Percentiles rank a stretch among this genome's conserved stretches.
phyloP scores from a whole-genome alignment of 2,329 filamentous ascomycete genomes.

The Ascochyta rabiei region DNA sequence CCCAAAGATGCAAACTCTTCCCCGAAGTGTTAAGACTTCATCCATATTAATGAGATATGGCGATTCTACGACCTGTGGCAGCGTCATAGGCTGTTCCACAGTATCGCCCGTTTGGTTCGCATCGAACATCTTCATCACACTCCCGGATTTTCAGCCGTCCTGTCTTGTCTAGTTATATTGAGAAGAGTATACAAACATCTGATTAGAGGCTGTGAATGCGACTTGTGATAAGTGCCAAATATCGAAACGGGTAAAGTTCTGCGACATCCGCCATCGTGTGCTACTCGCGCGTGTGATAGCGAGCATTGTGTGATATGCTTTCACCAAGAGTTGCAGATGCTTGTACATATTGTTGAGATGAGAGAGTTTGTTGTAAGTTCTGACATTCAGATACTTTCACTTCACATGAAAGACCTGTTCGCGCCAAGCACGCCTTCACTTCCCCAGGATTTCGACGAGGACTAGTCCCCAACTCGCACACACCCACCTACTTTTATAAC shows the following conservation, averaged over 20 bases:
- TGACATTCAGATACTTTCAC: conserved; percentile 5
- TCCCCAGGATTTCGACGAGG: background rate
- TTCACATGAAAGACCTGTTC: background rate
- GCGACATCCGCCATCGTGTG: conserved; percentile 13
- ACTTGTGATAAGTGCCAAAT: background rate
- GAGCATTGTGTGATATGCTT: background rate
- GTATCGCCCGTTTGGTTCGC: background rate
- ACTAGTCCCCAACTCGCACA: background rate
- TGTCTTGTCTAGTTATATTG: background rate
- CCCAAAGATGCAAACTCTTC: too few relatives aligned
- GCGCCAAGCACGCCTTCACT: conserved; percentile 1
- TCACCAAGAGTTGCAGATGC: too few relatives aligned
- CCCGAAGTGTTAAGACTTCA: too few relatives aligned
- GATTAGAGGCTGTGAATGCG: background rate
- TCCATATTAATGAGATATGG: background rate
- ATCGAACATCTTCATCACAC: background rate
- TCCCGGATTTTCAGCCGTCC: background rate
- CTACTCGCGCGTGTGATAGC: conserved; percentile 6
- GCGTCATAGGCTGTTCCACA: background rate
- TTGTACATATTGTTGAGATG: background rate
- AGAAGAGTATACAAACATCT: background rate
- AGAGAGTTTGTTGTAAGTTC: too few relatives aligned
- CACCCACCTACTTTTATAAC: background rate
- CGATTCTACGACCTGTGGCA: background rate
- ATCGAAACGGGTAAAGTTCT: background rate